These are phyloP conservation scores for Pseudogymnoascus sp. DNA, from an alignment of 2,329 filamentous ascomycete genomes.

Conservation along the genomic window DNA sequence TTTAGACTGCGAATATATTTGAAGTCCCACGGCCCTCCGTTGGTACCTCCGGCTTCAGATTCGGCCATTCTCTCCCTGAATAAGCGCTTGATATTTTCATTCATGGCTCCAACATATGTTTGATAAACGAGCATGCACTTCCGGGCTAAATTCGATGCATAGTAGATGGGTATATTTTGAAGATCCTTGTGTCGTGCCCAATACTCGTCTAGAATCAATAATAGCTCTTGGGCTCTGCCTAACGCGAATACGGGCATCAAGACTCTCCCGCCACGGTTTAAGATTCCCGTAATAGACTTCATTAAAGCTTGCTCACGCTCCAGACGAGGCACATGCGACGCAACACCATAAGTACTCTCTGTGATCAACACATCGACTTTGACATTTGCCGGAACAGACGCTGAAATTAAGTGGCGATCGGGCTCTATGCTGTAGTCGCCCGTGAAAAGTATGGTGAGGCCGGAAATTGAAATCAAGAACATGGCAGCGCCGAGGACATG, in stretches of 20 bases:
- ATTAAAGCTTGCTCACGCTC: slow-evolving; percentile 91
- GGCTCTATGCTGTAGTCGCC: slow-evolving; percentile 96
- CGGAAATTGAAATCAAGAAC: slow-evolving; percentile 96
- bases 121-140: slow-evolving; percentile 99
- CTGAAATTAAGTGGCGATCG: slow-evolving; percentile 90
- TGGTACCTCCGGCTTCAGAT: slow-evolving; percentile 66
- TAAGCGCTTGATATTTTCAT: slow-evolving; percentile 96
- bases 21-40: slow-evolving; percentile 93
- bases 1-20: slow-evolving; percentile 87
- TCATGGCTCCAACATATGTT: slow-evolving; percentile 97
- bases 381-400: slow-evolving; percentile 77
- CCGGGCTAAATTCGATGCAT: slow-evolving; percentile 86
- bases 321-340: slow-evolving; percentile 80
- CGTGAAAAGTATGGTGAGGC: slow-evolving; percentile 93
- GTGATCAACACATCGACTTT: slow-evolving; percentile 96
- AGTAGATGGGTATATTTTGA: slow-evolving; percentile 91
- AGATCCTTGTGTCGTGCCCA: slow-evolving; percentile 85
- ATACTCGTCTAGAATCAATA: slow-evolving; percentile 94
- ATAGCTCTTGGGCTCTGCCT: slow-evolving; percentile 84
- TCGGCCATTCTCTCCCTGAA: slow-evolving; percentile 89
- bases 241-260: slow-evolving; percentile 94
- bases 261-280: slow-evolving; percentile 86
- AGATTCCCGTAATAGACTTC: slow-evolving; percentile 85
- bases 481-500: slow-evolving; percentile 98
- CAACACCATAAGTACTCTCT: slow-evolving; percentile 94